These are phyloP conservation scores for Tagetes patula DNA, from an alignment of 129 eudicot genomes.

Conservation along the genomic window DNA sequence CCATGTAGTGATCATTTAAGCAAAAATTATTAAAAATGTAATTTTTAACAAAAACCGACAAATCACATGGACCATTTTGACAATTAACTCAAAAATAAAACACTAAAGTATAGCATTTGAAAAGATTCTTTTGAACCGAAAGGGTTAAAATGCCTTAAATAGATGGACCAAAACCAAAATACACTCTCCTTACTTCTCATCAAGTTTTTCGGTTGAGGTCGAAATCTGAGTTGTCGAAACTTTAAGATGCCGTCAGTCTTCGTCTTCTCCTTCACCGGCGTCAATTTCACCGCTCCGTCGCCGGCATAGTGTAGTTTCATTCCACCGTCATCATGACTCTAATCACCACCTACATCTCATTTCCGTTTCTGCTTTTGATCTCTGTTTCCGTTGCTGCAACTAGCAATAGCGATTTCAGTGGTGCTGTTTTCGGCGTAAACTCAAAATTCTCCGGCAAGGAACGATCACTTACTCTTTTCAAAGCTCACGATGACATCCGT, in stretches of 20 bases:
- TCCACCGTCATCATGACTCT: neutral
- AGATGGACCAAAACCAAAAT: too few species aligned
- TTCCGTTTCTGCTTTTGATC: slow-evolving; percentile 2
- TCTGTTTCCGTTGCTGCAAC: slow-evolving; percentile 13
- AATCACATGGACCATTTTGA: too few species aligned
- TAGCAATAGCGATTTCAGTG: slow-evolving; percentile 26
- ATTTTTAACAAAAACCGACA: too few species aligned
- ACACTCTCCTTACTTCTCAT: too few species aligned
- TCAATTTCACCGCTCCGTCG: slow-evolving; percentile 25
- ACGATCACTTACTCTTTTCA: slow-evolving; percentile 32
- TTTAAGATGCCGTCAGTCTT: slow-evolving; percentile 25
- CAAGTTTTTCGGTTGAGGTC: too few species aligned
- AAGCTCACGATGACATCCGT: slow-evolving; percentile 44
- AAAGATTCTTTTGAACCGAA: too few species aligned
- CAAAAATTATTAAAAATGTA: too few species aligned
- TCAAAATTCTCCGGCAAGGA: slow-evolving; percentile 43
- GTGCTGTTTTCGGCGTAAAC: slow-evolving; percentile 38
- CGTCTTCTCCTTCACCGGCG: slow-evolving; percentile 22
- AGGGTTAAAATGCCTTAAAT: too few species aligned
- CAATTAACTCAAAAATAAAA: too few species aligned
- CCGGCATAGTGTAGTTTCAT: slow-evolving; percentile 23
- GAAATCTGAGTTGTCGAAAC: neutral
- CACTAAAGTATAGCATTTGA: too few species aligned
- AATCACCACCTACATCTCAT: slow-evolving; percentile 20
- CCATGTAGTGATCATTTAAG: too few species aligned